Evolutionary conservation across 1,284 basidiomycete genomes (phyloP).

Genomic region (Microbotryum saponariae): DNA sequence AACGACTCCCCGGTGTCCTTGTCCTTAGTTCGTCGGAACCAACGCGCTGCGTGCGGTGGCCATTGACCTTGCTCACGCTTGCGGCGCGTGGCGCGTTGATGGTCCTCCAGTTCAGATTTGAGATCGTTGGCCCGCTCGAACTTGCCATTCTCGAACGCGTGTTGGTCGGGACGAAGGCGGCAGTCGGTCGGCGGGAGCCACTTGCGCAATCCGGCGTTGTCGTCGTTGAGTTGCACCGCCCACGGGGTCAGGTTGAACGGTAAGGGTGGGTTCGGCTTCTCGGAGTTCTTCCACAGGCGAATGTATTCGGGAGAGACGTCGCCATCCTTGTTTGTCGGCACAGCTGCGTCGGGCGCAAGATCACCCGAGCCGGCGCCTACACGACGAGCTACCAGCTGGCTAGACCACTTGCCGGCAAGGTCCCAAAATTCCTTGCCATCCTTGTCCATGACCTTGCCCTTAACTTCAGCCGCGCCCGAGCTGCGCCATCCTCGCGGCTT

Average conservation of each 20-base stretch:
- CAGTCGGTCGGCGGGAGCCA: constrained; percentile 89
- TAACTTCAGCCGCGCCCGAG: constrained; percentile 84
- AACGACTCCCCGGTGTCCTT: constrained; percentile 77
- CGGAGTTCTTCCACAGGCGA: constrained; percentile 85
- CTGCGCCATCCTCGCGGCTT: constrained; percentile 94
- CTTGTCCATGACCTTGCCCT: constrained; percentile 68
- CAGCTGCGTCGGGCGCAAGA: constrained; percentile 61
- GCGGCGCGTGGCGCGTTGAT: constrained; percentile 68
- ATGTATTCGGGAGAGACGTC: constrained; percentile 53
- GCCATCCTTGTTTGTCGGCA: constrained; percentile 30
- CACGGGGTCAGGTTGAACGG: constrained; percentile 95
- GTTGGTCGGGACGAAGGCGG: constrained; percentile 82
- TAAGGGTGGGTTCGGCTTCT: constrained; percentile 54
- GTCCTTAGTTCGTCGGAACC: constrained; percentile 55
- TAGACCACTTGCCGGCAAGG: constrained; percentile 93
- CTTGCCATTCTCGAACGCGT: constrained; percentile 48
- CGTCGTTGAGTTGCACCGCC: constrained; percentile 82
- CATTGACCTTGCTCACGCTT: constrained; percentile 68
- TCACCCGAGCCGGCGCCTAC: constrained; percentile 57
- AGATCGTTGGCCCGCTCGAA: constrained; percentile 75
- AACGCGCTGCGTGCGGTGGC: constrained; percentile 65
- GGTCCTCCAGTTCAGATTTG: constrained; percentile 80
- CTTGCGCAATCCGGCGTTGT: constrained; percentile 58
- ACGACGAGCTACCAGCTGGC: constrained; percentile 79
- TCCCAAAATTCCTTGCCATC: constrained; percentile 67